phyloP scores from a whole-genome alignment of 1,139 yeast species.

The Yamadazyma kanchanaburiensis region DNA sequence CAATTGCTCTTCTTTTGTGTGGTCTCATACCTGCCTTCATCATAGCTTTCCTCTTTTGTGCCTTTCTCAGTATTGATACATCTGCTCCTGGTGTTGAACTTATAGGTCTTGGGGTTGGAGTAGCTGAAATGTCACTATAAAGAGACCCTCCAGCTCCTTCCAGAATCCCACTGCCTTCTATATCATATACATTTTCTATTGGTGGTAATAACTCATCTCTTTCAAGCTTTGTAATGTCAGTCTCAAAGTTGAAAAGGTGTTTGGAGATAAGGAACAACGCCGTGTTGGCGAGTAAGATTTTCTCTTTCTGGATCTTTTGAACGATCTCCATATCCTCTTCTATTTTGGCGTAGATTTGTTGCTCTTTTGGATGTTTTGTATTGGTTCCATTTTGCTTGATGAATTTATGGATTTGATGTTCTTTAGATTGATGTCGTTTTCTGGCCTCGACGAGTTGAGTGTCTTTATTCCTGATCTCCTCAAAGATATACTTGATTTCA shows the following conservation, averaged over 20 bases:
- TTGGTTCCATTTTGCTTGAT: slow-evolving; percentile 82
- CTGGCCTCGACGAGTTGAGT: slow-evolving; percentile 61
- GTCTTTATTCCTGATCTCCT: slow-evolving; percentile 76
- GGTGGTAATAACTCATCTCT: slow-evolving; percentile 77
- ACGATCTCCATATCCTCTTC: slow-evolving; percentile 65
- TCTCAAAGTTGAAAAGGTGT: slow-evolving; percentile 69
- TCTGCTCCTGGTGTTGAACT: slow-evolving; percentile 19
- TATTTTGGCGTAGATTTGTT: slow-evolving; percentile 60
- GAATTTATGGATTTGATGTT: slow-evolving; percentile 75
- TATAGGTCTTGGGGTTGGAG: slow-evolving; percentile 24
- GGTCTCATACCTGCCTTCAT: slow-evolving; percentile 22
- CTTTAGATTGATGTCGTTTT: slow-evolving; percentile 67
- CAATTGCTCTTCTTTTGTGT: slow-evolving; percentile 23
- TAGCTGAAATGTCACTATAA: slow-evolving; percentile 19
- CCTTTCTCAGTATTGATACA: slow-evolving; percentile 17
- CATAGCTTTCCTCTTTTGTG: slow-evolving; percentile 25
- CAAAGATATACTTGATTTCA: slow-evolving; percentile 76
- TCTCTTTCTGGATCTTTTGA: slow-evolving; percentile 67
- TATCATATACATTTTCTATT: slow-evolving; percentile 28
- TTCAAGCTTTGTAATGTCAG: slow-evolving; percentile 73
- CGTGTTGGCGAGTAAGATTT: slow-evolving; percentile 76
- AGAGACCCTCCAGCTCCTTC: slow-evolving; percentile 17
- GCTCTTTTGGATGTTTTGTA: slow-evolving; percentile 81
- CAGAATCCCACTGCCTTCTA: slow-evolving; percentile 9
- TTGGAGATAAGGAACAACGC: slow-evolving; percentile 74